A percentile compares a stretch with the other conserved stretches of the same genome.
Conservation (phyloP, 345 rosid genomes). For the Physaria fendleri region DNA sequence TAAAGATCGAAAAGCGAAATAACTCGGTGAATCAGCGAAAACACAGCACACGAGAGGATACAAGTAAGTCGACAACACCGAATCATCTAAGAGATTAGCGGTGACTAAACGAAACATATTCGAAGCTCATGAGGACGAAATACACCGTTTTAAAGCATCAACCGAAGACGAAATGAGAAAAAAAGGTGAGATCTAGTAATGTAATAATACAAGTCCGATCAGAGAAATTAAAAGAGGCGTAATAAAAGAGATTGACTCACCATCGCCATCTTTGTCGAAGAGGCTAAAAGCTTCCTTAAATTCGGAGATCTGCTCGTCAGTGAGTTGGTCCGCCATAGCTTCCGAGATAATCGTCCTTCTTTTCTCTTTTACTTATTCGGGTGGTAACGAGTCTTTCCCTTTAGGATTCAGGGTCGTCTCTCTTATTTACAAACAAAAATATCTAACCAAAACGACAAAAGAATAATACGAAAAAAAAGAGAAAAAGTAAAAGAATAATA, state of each 20-base stretch:
- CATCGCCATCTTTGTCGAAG: conserved; percentile 34
- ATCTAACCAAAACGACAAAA: conserved; percentile 17
- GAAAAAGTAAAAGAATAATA: not conserved
- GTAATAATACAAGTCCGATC: not conserved
- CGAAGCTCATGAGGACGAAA: not conserved
- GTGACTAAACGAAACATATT: not conserved
- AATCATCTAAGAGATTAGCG: not conserved
- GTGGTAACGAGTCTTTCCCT: no score
- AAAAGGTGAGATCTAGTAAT: not conserved
- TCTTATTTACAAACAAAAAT: no score
- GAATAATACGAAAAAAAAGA: not conserved
- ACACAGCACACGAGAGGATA: not conserved
- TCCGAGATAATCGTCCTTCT: no score
- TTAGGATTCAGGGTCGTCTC: no score
- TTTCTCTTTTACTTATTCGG: no score
- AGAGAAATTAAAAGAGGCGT: not conserved
- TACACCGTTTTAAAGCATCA: not conserved
- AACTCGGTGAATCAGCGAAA: not conserved
- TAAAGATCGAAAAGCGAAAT: not conserved
- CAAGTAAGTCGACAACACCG: not conserved
- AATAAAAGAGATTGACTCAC: not conserved
- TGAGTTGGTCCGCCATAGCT: no score
- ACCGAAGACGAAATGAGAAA: not conserved
- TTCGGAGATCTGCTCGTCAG: conserved; percentile 33
- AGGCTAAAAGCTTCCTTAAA: conserved; percentile 33